Evolutionary conservation across 805 yeast genomes (phyloP).

Genomic region (Metschnikowia noctiluminum): DNA sequence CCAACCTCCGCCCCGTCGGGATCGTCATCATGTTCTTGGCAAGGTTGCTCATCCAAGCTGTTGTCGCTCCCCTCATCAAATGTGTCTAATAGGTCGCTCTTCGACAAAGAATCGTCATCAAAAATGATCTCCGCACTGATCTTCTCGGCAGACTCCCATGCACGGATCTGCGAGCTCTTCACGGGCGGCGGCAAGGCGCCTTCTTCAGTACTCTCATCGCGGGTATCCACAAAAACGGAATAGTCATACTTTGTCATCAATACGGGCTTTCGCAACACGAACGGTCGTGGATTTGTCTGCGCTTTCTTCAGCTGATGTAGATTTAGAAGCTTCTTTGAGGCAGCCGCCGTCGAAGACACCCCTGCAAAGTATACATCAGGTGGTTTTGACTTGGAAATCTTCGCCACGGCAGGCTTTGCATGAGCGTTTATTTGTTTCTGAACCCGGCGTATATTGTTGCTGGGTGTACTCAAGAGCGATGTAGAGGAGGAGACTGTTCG

Average conservation of each 20-base stretch:
- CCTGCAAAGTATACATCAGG: constrained; percentile 8
- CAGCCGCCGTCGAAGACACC: constrained; percentile 14
- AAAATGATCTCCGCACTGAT: constrained; percentile 35
- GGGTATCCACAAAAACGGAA: constrained; percentile 25
- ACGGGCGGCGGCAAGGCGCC: constrained; percentile 28
- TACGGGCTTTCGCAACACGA: constrained; percentile 33
- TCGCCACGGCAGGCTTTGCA: constrained; percentile 3
- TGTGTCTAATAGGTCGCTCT: neutral
- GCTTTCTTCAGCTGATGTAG: constrained; percentile 37
- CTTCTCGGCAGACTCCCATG: constrained; percentile 46
- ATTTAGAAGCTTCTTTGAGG: constrained; percentile 37
- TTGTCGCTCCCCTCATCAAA: neutral
- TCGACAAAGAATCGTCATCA: constrained; percentile 16
- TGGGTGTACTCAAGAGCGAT: constrained; percentile 40
- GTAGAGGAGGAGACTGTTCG: constrained; percentile 38
- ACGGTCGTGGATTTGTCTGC: constrained; percentile 15
- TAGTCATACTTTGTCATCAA: constrained; percentile 34
- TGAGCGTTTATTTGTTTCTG: constrained; percentile 24
- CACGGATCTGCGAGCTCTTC: constrained; percentile 40
- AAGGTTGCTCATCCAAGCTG: constrained; percentile 3
- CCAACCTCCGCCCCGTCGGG: neutral
- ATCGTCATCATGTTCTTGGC: neutral
- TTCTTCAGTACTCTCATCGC: neutral
- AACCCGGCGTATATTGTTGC: constrained; percentile 36
- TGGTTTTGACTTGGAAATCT: constrained; percentile 1